A percentile compares a stretch with the other conserved stretches of the same genome.
These are phyloP conservation scores for Neocallimastix lanati DNA, from an alignment of 192 early-diverging fungal species.

Conservation along the genomic window DNA sequence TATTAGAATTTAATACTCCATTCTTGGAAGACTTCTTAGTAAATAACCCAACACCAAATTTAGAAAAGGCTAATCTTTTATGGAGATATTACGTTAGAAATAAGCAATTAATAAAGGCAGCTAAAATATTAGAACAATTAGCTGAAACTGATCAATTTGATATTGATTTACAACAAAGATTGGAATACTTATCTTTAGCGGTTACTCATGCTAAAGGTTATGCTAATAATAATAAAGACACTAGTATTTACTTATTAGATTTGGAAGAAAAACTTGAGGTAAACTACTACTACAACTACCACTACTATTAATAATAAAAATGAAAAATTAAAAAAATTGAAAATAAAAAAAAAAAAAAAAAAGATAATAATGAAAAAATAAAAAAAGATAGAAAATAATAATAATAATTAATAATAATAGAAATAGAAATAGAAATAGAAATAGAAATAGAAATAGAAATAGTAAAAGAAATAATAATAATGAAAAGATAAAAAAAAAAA, in stretches of 20 bases:
- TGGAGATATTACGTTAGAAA: constrained; percentile 48
- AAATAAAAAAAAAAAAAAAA: too few relatives aligned
- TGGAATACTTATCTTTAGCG: constrained; percentile 45
- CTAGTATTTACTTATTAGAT: not conserved
- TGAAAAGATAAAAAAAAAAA: too few relatives aligned
- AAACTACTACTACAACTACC: too few relatives aligned
- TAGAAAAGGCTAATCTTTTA: constrained; percentile 33
- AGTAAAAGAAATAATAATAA: too few relatives aligned
- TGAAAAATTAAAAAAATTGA: too few relatives aligned
- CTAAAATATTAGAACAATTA: constrained; percentile 24
- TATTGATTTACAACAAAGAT: constrained; percentile 16
- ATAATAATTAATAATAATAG: too few relatives aligned
- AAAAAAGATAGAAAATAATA: too few relatives aligned
- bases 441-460: too few relatives aligned
- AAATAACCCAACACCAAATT: not conserved
- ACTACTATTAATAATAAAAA: too few relatives aligned
- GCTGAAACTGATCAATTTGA: constrained; percentile 12
- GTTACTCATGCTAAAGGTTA: constrained; percentile 45
- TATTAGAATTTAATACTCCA: constrained; percentile 15
- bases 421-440: too few relatives aligned
- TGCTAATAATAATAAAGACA: not conserved
- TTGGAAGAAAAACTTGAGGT: constrained; percentile 6
- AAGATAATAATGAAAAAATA: too few relatives aligned
- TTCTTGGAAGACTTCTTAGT: constrained; percentile 15
- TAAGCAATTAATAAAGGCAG: constrained; percentile 31